Percentiles rank a stretch among this genome's conserved stretches.
phyloP scores from a whole-genome alignment of 2,329 filamentous ascomycete species.

The Hymenotorrendiella dingleyae region DNA sequence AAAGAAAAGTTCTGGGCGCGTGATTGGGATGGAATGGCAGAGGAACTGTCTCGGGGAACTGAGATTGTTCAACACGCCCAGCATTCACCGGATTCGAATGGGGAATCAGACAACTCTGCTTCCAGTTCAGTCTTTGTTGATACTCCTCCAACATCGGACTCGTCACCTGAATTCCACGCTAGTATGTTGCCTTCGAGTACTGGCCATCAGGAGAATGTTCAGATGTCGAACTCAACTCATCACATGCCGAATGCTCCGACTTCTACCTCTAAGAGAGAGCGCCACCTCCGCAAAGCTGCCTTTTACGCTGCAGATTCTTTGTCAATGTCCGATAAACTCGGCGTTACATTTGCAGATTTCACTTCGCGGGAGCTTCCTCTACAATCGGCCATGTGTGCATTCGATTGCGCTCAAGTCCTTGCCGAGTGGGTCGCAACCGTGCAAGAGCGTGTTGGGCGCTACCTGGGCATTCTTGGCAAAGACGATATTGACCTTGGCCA shows the following conservation, averaged over 20 bases:
- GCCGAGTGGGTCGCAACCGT: constrained; percentile 92
- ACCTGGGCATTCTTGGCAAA: constrained; percentile 78
- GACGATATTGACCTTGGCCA: constrained; percentile 73
- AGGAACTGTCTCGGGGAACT: constrained; percentile 73
- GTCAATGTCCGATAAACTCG: constrained; percentile 78
- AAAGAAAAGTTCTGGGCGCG: constrained; percentile 94
- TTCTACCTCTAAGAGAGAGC: constrained; percentile 68
- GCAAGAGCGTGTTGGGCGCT: constrained; percentile 88
- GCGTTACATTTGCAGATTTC: constrained; percentile 78
- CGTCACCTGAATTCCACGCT: constrained; percentile 36
- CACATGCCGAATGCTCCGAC: constrained; percentile 27
- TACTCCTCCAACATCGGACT: constrained; percentile 46
- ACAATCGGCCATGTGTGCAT: constrained; percentile 85
- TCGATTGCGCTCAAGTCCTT: constrained; percentile 89
- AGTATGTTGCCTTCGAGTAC: constrained; percentile 13
- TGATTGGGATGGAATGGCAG: constrained; percentile 86
- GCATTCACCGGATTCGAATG: constrained; percentile 46
- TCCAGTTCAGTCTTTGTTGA: constrained; percentile 42
- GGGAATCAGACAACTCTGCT: constrained; percentile 40
- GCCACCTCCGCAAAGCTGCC: constrained; percentile 86
- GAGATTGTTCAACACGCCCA: constrained; percentile 72
- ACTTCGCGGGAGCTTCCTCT: constrained; percentile 80
- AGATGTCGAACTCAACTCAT: constrained; percentile 13
- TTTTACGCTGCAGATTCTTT: constrained; percentile 92
- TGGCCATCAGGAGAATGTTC: constrained; percentile 27